Percentiles rank a stretch among this genome's conserved stretches.
phyloP scores from a whole-genome alignment of 768 basidiomycete species.

The Clitopilus passeckerianus region DNA sequence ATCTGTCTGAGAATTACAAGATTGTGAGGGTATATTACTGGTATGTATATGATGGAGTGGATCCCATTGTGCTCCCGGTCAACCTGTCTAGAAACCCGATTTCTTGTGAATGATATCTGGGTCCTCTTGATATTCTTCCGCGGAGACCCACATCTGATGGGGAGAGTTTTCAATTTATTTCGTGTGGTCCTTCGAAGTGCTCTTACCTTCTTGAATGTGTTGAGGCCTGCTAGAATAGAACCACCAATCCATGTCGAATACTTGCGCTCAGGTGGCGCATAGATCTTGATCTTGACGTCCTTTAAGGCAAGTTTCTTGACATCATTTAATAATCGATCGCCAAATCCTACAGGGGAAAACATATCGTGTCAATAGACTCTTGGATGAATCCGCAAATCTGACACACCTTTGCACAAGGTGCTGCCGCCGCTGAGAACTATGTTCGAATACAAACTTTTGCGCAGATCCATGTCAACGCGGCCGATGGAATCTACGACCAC shows the following conservation, averaged over 20 bases:
- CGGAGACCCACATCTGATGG: slow-evolving; percentile 96
- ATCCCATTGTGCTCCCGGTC: slow-evolving; percentile 10
- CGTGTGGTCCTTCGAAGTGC: not conserved
- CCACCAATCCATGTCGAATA: slow-evolving; percentile 98
- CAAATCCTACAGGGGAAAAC: slow-evolving; percentile 57
- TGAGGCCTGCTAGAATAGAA: slow-evolving; percentile 91
- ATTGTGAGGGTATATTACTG: slow-evolving; percentile 22
- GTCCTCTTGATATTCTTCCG: slow-evolving; percentile 99
- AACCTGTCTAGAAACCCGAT: slow-evolving; percentile 59
- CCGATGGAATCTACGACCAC: slow-evolving; percentile 98
- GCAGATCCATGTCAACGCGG: slow-evolving; percentile 91
- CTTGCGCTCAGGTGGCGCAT: slow-evolving; percentile 98
- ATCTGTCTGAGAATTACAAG: not conserved
- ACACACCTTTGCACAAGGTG: slow-evolving; percentile 86
- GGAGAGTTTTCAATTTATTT: slow-evolving; percentile 7
- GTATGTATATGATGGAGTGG: slow-evolving; percentile 7
- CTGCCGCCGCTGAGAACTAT: slow-evolving; percentile 96
- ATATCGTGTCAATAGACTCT: not conserved
- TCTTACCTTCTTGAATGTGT: slow-evolving; percentile 93
- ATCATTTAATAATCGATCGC: slow-evolving; percentile 93
- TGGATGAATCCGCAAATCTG: not conserved
- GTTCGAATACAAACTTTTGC: slow-evolving; percentile 94
- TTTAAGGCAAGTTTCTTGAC: slow-evolving; percentile 94
- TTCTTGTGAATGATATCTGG: slow-evolving; percentile 98
- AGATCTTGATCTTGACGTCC: slow-evolving; percentile 98